Evolutionary conservation across 192 early-diverging fungal species (phyloP), one percentile per base, ranked within the genome.

Genomic region (Umbelopsis isabellina): DNA sequence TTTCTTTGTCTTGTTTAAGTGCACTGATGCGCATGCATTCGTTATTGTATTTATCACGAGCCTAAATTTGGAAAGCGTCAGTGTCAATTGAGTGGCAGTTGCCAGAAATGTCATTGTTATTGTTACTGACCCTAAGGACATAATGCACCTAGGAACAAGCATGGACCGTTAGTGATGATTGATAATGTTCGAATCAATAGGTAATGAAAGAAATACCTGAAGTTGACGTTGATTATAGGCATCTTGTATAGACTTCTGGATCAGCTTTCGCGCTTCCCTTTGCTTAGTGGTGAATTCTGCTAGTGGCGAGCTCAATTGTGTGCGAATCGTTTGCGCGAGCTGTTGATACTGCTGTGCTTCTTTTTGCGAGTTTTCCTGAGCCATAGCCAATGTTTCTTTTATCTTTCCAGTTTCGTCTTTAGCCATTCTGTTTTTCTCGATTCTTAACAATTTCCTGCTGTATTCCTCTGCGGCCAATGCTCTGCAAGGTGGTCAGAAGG

Each of bases 231-330:
- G 55, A 18, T 61, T 61, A 25, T 61, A 61, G 30, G 33, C 55
- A 35, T 61, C 55, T 16, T 61, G 55, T 1, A 61, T 23, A 18
- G 66, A 20, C 15, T 49, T 49, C 20, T 41, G 37, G 18, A 61
- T 41, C 64, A 74, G 47, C 37, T 87, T 83, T 9, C 87, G 77
- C 61, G 82, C 85, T 27, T 79, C 79, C 25, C 84, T 81, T 78
- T 91, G 90, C 51, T 75, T 81, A 16, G 79, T 66, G 18, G 87
- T 85, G 67, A 91, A 91, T 13, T 82, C 68, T 4, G 72, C 53
- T 30, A 88, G 58, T 5, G 88, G 82, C n/a, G 74, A 71, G 47
- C 86, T 87, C 3, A 91, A 73, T 52, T 91, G 85, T 15, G 79
- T 74, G 35, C 82, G 73, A 58, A 91, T 82, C 71, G 88, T 86